A percentile compares a stretch with the other conserved stretches of the same genome.
phyloP scores from a whole-genome alignment of 768 basidiomycete genomes.

The Kwoniella dendrophila region DNA sequence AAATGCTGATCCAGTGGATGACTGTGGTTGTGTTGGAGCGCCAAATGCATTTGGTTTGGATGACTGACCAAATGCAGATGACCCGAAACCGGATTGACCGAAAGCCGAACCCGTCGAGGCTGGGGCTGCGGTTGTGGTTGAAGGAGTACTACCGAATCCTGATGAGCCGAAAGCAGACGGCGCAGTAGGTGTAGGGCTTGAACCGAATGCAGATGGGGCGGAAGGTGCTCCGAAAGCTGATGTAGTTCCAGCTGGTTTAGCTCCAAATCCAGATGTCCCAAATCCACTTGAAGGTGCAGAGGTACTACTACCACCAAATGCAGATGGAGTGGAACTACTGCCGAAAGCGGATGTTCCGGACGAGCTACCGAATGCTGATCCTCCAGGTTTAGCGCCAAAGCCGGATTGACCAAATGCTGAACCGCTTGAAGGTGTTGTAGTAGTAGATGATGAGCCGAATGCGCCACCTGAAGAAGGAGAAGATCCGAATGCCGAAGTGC shows the following conservation, averaged over 20 bases:
- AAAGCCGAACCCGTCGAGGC: conserved; percentile 22
- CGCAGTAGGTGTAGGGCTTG: conserved; percentile 12
- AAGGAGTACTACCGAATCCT: conserved; percentile 17
- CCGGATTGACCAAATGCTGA: conserved; percentile 28
- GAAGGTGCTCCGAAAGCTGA: conserved; percentile 16
- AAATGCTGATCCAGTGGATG: conserved; percentile 22
- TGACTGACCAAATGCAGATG: conserved; percentile 37
- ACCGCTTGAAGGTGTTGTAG: conserved; percentile 12
- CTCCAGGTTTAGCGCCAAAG: conserved; percentile 23
- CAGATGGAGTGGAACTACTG: conserved; percentile 15
- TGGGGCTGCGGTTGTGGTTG: conserved; percentile 17
- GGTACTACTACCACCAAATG: conserved; percentile 17
- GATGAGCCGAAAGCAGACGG: conserved; percentile 27
- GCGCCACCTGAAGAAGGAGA: conserved; percentile 22
- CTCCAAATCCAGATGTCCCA: conserved; percentile 33
- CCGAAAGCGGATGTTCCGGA: conserved; percentile 31
- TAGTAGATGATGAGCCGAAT: conserved; percentile 24
- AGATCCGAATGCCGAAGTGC: conserved; percentile 27
- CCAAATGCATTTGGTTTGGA: conserved; percentile 28
- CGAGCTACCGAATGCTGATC: conserved; percentile 19
- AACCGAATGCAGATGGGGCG: conserved; percentile 34
- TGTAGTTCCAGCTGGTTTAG: conserved; percentile 15
- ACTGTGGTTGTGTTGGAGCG: conserved; percentile 3
- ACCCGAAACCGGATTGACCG: conserved; percentile 37
- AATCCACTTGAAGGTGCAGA: conserved; percentile 10